phyloP scores from a whole-genome alignment of 176 grass and related monocot species.

The Oryza nivara region DNA sequence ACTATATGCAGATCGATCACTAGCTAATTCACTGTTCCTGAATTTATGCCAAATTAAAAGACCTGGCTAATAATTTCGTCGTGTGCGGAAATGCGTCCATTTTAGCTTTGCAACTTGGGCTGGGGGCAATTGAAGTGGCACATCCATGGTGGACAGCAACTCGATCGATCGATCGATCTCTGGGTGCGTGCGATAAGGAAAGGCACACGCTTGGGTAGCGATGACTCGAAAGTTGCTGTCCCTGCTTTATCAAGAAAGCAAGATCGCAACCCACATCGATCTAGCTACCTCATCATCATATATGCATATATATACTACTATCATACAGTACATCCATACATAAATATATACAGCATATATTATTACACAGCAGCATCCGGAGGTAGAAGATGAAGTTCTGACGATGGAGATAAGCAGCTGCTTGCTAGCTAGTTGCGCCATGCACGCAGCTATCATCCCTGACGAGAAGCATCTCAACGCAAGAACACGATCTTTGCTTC shows the following conservation, averaged over 20 bases:
- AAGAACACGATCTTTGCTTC: not conserved
- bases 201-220: constrained; percentile 29
- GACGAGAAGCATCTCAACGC: not conserved
- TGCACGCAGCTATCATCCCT: too few relatives aligned
- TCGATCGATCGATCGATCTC: not conserved
- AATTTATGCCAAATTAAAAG: not conserved
- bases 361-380: not conserved
- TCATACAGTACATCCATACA: not conserved
- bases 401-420: not conserved
- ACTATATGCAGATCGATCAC: not conserved
- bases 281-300: too few relatives aligned
- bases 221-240: constrained; percentile 2
- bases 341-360: too few relatives aligned
- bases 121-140: constrained; percentile 3
- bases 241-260: not conserved
- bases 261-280: not conserved
- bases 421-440: too few relatives aligned
- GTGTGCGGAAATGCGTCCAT: not conserved
- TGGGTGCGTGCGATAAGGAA: constrained; percentile 24
- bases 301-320: too few relatives aligned
- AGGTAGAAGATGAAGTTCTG: not conserved
- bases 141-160: constrained; percentile 24
- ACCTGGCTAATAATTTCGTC: not conserved
- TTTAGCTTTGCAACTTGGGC: constrained; percentile 31
- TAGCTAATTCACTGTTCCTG: not conserved